phyloP scores from a whole-genome alignment of 148 eudicot species.

The Chenopodium suecicum region DNA sequence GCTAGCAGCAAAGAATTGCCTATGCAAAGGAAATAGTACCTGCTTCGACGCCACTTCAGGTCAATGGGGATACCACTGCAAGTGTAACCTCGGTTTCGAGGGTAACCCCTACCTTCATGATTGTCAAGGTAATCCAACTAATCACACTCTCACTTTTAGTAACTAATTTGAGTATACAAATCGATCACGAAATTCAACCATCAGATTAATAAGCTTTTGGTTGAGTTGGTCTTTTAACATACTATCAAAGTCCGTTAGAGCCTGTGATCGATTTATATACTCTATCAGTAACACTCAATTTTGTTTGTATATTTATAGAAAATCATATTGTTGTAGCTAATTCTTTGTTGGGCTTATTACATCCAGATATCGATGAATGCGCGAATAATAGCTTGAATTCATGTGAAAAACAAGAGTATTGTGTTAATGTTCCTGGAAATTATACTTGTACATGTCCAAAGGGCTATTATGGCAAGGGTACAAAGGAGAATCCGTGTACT shows the following conservation, averaged over 20 bases:
- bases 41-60: not conserved
- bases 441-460: constrained; percentile 4
- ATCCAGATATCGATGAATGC: not conserved
- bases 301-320: not conserved
- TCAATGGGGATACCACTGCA: not conserved
- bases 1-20: not conserved
- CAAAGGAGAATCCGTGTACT: not conserved
- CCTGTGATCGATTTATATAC: not conserved
- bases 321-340: not conserved
- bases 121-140: not conserved
- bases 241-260: no score
- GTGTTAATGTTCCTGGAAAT: not conserved
- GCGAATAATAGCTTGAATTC: not conserved
- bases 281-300: not conserved
- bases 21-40: not conserved
- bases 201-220: no score
- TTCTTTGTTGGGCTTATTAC: not conserved
- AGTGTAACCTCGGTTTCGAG: not conserved
- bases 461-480: constrained; percentile 15
- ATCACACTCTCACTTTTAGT: no score
- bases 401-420: constrained; percentile 18
- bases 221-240: no score
- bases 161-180: no score
- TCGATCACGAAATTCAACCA: not conserved
- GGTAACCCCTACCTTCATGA: not conserved